Evolutionary conservation across 371 early-diverging fungal genomes (phyloP).

Genomic region (Rhizomucor miehei): DNA sequence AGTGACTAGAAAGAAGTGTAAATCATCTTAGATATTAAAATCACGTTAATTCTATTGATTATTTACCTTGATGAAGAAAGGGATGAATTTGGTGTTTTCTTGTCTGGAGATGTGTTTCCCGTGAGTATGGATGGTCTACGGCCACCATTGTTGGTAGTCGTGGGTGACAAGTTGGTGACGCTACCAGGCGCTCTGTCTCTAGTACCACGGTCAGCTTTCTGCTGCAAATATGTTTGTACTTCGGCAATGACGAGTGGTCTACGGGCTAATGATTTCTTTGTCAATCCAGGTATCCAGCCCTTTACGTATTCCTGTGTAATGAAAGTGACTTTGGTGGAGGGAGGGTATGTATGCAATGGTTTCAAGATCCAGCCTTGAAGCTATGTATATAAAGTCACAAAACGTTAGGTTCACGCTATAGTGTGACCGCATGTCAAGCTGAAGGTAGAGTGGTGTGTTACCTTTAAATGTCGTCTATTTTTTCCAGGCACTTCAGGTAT

Average conservation of each 20-base stretch:
- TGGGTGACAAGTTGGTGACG: background rate
- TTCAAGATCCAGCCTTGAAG: constrained; percentile 65
- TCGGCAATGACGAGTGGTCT: constrained; percentile 61
- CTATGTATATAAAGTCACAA: constrained; percentile 5
- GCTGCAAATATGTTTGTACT: constrained; percentile 58
- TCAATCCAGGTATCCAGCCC: constrained; percentile 65
- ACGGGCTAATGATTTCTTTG: constrained; percentile 62
- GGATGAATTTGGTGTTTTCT: too few relatives aligned
- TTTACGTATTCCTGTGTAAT: constrained; percentile 42
- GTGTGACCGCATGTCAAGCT: constrained; percentile 7
- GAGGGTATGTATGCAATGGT: constrained; percentile 50
- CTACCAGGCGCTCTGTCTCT: constrained; percentile 8
- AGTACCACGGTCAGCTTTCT: constrained; percentile 46
- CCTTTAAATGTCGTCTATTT: constrained; percentile 54
- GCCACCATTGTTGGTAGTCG: constrained; percentile 3
- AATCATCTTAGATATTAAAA: too few relatives aligned
- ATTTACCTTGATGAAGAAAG: constrained; percentile 4
- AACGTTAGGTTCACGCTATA: too few relatives aligned
- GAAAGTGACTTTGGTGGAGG: constrained; percentile 61
- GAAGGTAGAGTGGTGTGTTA: constrained; percentile 13
- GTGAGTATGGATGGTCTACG: constrained; percentile 11
- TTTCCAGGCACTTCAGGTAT: constrained; percentile 55
- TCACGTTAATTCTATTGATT: background rate
- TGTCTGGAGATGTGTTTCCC: background rate
- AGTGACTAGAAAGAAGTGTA: background rate